Base-by-base conservation (phyloP, 2,329 filamentous ascomycete species). In the Aspergillus aculeatinus region DNA sequence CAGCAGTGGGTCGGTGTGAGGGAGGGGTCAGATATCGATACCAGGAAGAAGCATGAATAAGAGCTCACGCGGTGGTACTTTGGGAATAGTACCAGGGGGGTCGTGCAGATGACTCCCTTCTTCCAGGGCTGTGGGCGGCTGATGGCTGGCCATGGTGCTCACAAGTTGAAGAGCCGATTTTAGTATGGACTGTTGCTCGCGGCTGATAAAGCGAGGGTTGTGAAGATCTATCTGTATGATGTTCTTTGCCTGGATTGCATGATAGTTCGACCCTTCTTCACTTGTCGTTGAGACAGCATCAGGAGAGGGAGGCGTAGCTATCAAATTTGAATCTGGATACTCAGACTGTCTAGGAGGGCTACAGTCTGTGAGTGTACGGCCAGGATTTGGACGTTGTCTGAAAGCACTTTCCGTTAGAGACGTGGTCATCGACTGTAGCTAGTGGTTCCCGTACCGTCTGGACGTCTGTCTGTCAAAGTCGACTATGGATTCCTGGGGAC, bases 181-280 rank as follows among this genome's bases (percentile, higher is more conserved):
- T 2, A 71, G 61, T 2, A 69, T 60, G 10, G 51, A 49, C 35
- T 67, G 64, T 12, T 65, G 57, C 27, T 70, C 68, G 16, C 42
- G 54, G 29, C 64, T 65, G 44, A 67, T 59, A 42, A 44, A 39
- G 4, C 62, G 63, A 19, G 60, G 65, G 11, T 62, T 62, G 10
- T 64, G 59, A 1, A 71, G 63, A 31, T 70, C 67, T 4, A 60
- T 59, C 51, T 70, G 64, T 9, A 71, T 68, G 27, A 71, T 63
- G 10, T 51, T 49, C 49, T 59, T 63, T 5, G 69, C 69, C n/a
- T 69, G 64, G 25, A 66, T 64, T 21, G 67, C 67, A 62, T 68
- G 65, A 53, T 70, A 67, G 21, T 63, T 66, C 2, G 68, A 66
- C 29, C 59, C 62, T 50, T 61, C 64, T 14, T 56, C 49, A n/a